phyloP scores from a whole-genome alignment of 768 basidiomycete genomes.

The Saitozyma sp. region DNA sequence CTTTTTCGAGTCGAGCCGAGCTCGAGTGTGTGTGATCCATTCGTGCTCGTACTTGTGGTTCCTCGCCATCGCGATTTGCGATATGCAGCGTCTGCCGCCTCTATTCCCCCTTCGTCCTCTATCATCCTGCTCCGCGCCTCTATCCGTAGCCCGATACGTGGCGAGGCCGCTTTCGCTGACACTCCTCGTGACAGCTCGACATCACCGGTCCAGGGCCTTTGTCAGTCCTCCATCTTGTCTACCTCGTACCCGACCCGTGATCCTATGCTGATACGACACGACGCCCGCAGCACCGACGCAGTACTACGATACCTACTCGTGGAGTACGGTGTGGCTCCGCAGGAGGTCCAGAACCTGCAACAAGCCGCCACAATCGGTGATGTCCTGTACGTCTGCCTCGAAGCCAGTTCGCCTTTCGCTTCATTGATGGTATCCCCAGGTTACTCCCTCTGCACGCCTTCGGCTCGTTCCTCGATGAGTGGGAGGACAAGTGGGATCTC shows the following conservation, averaged over 20 bases:
- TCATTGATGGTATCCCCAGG: conserved; percentile 2
- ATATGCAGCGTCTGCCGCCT: no score
- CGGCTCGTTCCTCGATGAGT: conserved; percentile 5
- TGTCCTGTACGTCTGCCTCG: conserved; percentile 8
- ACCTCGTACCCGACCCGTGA: background rate
- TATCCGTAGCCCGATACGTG: background rate
- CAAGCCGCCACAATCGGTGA: conserved; percentile 11
- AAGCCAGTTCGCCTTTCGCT: background rate
- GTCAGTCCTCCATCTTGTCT: conserved; percentile 5
- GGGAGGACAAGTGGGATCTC: conserved; percentile 2
- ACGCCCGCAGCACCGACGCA: conserved; percentile 15
- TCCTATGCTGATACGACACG: background rate
- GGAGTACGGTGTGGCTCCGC: conserved; percentile 15
- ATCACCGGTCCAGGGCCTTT: conserved; percentile 21
- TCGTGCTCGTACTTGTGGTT: no score
- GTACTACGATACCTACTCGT: conserved; percentile 17
- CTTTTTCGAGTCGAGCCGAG: no score
- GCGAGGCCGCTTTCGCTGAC: background rate
- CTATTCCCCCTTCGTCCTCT: no score
- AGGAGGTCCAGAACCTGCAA: conserved; percentile 4
- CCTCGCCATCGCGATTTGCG: no score
- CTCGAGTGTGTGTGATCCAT: no score
- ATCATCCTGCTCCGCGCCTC: no score
- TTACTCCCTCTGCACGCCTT: conserved; percentile 15
- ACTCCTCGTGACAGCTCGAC: conserved; percentile 12